Evolutionary conservation across 192 early-diverging fungal genomes (phyloP).

Genomic region (Globomyces pollinis-pini): DNA sequence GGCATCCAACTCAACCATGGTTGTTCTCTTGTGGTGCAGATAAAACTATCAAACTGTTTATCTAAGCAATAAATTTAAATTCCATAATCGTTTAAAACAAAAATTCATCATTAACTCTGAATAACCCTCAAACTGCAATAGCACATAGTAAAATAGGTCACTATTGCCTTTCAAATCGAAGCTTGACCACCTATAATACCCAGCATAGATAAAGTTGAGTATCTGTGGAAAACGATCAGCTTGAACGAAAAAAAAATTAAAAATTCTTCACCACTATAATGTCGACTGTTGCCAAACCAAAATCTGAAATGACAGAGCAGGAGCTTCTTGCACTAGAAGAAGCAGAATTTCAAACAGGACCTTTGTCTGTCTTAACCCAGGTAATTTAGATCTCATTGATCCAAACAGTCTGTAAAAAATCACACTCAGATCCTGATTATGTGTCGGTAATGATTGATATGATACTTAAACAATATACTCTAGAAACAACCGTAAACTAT

Average conservation of each 20-base stretch:
- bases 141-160: too few relatives aligned
- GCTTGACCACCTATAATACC: too few relatives aligned
- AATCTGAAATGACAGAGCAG: slow-evolving; percentile 69
- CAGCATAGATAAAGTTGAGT: too few relatives aligned
- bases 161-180: too few relatives aligned
- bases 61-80: slow-evolving; percentile 29
- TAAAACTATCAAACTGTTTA: slow-evolving; percentile 79
- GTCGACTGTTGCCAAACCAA: slow-evolving; percentile 8
- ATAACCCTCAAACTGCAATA: too few relatives aligned
- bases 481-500: slow-evolving; percentile 92
- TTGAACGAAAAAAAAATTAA: too few relatives aligned
- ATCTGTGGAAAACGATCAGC: too few relatives aligned
- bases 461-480: too few relatives aligned
- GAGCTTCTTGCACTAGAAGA: slow-evolving; percentile 87
- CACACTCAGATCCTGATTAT: slow-evolving; percentile 94
- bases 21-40: slow-evolving; percentile 88
- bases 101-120: background rate
- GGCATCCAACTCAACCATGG: slow-evolving; percentile 98
- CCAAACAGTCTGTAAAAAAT: slow-evolving; percentile 88
- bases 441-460: slow-evolving; percentile 48
- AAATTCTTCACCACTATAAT: too few relatives aligned
- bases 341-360: slow-evolving; percentile 92
- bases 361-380: slow-evolving; percentile 83
- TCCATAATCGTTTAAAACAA: background rate
- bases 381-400: slow-evolving; percentile 21